Percentiles rank a stretch among this genome's conserved stretches.
These are phyloP conservation scores for Suillus subaureus DNA, from an alignment of 768 basidiomycete genomes.

Conservation along the genomic window DNA sequence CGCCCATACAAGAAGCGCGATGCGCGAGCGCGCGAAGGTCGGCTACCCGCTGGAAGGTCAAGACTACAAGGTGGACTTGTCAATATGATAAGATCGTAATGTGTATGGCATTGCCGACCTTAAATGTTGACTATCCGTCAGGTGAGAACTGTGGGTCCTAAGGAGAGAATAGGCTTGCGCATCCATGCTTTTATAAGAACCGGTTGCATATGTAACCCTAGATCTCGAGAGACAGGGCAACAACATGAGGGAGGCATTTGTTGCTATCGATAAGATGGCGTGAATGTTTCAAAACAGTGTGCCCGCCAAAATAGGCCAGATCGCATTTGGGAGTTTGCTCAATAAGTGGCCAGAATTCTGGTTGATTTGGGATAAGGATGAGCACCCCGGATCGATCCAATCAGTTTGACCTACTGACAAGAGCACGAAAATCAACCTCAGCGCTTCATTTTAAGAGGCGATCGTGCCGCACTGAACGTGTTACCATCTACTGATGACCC, in stretches of 20 bases:
- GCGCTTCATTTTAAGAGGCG: not conserved
- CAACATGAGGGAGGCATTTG: constrained; percentile 21
- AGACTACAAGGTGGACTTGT: constrained; percentile 22
- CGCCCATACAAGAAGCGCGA: constrained; percentile 75
- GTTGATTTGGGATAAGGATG: constrained; percentile 18
- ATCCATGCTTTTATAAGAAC: constrained; percentile 35
- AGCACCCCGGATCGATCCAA: constrained; percentile 6
- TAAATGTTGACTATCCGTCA: constrained; percentile 28
- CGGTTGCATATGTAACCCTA: constrained; percentile 15
- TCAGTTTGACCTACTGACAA: constrained; percentile 9
- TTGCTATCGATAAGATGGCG: constrained; percentile 34
- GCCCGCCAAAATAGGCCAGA: constrained; percentile 21
- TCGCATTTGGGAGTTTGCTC: constrained; percentile 17
- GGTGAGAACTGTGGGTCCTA: constrained; percentile 37
- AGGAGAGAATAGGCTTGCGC: constrained; percentile 18
- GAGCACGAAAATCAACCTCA: constrained; percentile 4
- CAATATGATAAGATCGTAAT: constrained; percentile 14
- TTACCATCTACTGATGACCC: not conserved
- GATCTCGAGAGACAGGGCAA: constrained; percentile 25
- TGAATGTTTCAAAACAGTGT: constrained; percentile 25
- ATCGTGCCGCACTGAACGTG: constrained; percentile 8
- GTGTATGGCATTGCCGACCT: constrained; percentile 32
- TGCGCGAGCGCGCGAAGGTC: constrained; percentile 60
- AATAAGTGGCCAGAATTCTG: constrained; percentile 29
- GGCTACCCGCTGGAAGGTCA: constrained; percentile 46